Evolutionary conservation across 345 rosid species (phyloP), one percentile per base, ranked within the genome.

Genomic region (Eucalyptus regnans): DNA sequence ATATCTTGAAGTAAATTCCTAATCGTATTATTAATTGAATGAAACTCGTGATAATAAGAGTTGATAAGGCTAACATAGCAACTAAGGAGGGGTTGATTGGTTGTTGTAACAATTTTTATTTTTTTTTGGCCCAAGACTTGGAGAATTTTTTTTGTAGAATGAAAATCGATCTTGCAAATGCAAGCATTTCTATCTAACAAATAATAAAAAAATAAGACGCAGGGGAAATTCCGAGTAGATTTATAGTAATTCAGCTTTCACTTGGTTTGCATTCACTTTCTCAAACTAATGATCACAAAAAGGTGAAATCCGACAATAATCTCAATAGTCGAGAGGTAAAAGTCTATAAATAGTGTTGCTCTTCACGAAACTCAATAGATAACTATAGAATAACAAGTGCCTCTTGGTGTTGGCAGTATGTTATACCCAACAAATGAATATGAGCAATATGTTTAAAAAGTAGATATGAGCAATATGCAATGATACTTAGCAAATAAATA

Each of bases 211-310:
- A 31, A 9, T 8, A 7, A 64, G 15, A 13, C 41, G n/a, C 1
- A 1, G 9, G 80, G 9, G 80, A 18, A 68, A 68, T 68, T 33
- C 3, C 44, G 0, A 3, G 20, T 33, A 33, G 2, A 68, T 68
- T 37, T 33, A 33, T 3, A 5, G 44, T 17, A 41, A 37, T 68
- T 33, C 25, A 0, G 2, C 6, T 31, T 8, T 15, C 22, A 16
- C 7, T 31, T 68, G 1, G 12, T 20, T 13, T 68, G 17, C 2
- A 0, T 33, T 4, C 7, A 68, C 3, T 33, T 33, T 62, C 7
- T 68, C 0, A 0, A 0, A 8, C 22, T 31, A 8, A 17, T 12
- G 0, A 5, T 8, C 4, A 8, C 23, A 3, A 5, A 68, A n/a
- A 9, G 1, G 2, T 66, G 9, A 15, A 66, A n/a, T 66, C 4